Percentiles rank a stretch among this genome's conserved stretches.
phyloP scores from a whole-genome alignment of 331 rosid species.

The Saraca asoca region DNA sequence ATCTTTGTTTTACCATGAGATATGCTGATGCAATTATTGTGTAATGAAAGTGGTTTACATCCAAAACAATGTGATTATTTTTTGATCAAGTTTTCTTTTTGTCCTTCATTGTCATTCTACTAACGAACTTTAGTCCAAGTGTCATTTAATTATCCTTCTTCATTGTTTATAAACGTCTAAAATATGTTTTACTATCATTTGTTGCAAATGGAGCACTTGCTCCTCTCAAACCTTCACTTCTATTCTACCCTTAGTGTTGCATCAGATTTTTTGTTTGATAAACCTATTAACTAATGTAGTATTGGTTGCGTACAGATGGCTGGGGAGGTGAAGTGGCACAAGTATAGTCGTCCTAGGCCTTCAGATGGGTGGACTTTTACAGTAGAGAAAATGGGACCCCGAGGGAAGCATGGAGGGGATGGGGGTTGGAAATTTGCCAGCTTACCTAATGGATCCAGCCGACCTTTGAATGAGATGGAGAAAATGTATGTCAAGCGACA shows the following conservation, averaged over 20 bases:
- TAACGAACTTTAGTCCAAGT: too few species aligned
- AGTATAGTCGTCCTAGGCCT: constrained; percentile 72
- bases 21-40: background rate
- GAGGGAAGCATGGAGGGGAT: constrained; percentile 79
- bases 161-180: background rate
- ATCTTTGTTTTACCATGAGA: background rate
- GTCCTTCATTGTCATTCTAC: background rate
- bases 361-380: constrained; percentile 83
- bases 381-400: constrained; percentile 77
- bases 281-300: constrained; percentile 24
- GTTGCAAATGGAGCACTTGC: background rate
- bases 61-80: too few species aligned
- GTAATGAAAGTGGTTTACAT: too few species aligned
- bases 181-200: background rate
- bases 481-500: constrained; percentile 84
- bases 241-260: constrained; percentile 4
- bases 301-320: constrained; percentile 59
- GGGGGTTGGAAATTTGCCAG: constrained; percentile 96
- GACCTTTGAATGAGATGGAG: constrained; percentile 85
- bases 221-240: background rate
- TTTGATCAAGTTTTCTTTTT: too few species aligned
- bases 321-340: constrained; percentile 88
- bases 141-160: constrained; percentile 7
- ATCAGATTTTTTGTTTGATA: background rate
- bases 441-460: constrained; percentile 84